Conservation (phyloP, 106 monocot species). For the Agapanthus africanus region DNA sequence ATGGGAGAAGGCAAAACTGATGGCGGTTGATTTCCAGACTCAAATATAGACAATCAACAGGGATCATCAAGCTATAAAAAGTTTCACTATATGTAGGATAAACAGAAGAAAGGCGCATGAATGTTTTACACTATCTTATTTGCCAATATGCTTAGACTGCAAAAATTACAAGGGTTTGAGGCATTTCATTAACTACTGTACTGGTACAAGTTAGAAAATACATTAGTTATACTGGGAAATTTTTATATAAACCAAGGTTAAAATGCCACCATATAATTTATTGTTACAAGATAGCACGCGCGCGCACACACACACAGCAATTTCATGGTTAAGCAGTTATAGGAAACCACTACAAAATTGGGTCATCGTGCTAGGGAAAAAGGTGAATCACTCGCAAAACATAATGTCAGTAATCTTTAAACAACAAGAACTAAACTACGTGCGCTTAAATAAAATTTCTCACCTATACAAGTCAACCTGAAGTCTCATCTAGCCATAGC, state of each 20-base stretch:
- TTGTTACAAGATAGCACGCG: no score
- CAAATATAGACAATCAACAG: no score
- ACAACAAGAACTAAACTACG: background rate
- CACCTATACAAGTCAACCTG: slow-evolving; percentile 5
- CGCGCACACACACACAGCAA: no score
- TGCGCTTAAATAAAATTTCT: background rate
- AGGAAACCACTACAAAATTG: background rate
- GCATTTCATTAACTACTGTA: background rate
- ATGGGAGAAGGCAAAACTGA: no score
- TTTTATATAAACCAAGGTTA: background rate
- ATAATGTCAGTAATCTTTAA: background rate
- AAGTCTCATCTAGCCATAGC: background rate
- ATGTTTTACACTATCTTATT: background rate
- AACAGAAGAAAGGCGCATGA: background rate
- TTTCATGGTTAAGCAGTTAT: background rate
- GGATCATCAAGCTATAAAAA: background rate
- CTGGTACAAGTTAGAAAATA: background rate
- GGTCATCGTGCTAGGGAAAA: background rate
- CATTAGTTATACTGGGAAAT: background rate
- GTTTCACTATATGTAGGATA: no score
- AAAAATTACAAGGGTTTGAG: background rate
- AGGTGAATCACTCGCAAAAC: background rate
- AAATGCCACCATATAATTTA: background rate
- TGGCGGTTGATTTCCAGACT: no score
- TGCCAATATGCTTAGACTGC: background rate